Conservation (phyloP, 164 flowering plant species). For the Annona cherimola region DNA sequence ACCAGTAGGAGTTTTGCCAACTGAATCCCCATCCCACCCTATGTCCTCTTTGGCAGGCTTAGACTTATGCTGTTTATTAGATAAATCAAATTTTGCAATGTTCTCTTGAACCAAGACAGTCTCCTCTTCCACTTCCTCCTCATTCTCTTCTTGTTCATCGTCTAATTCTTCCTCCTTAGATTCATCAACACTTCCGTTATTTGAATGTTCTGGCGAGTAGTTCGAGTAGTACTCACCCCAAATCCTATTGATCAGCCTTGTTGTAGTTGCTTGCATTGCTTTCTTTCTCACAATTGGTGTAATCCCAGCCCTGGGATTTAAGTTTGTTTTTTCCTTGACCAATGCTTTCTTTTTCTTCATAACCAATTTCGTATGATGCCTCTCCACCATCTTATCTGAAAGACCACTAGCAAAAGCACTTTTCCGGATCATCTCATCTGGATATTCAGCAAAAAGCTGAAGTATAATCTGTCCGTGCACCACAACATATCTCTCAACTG, state of each 20-base stretch:
- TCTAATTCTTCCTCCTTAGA: conserved; percentile 36
- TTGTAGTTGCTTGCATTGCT: conserved; percentile 81
- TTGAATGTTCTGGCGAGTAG: conserved; percentile 50
- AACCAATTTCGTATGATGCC: conserved; percentile 74
- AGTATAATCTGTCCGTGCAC: conserved; percentile 83
- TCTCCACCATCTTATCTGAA: conserved; percentile 56
- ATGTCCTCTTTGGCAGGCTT: conserved; percentile 21
- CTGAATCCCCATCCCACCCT: conserved; percentile 60
- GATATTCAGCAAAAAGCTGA: conserved; percentile 72
- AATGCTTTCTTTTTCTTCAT: conserved; percentile 50
- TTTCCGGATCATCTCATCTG: conserved; percentile 54
- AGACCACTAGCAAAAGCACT: conserved; percentile 66
- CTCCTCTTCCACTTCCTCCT: conserved; percentile 28
- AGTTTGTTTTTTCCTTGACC: conserved; percentile 33
- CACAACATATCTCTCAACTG: conserved; percentile 68
- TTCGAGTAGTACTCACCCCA: conserved; percentile 93
- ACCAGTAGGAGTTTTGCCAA: conserved; percentile 45
- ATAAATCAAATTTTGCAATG: conserved; percentile 20
- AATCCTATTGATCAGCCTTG: conserved; percentile 62
- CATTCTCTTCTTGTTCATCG: conserved; percentile 45
- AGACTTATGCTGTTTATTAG: conserved; percentile 22
- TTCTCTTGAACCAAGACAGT: conserved; percentile 11
- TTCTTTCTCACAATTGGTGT: conserved; percentile 44
- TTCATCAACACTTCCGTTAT: conserved; percentile 40
- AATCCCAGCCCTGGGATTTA: conserved; percentile 71